Conservation (phyloP, 495 filamentous ascomycete species). For the Delitschia confertaspora region DNA sequence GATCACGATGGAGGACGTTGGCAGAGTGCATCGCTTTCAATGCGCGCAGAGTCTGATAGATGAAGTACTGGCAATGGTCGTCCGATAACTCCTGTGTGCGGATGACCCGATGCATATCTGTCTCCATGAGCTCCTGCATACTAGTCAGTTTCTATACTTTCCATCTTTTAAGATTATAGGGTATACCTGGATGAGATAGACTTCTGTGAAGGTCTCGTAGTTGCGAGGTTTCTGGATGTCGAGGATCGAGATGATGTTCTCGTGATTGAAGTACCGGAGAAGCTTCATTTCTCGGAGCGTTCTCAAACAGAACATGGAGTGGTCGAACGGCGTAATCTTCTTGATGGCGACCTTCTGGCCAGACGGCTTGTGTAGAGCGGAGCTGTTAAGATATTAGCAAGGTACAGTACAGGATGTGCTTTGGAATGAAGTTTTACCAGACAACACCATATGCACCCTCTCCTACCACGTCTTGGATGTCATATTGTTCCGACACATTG, state of each 20-base stretch:
- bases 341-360: conserved; percentile 99
- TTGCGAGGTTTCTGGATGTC: conserved; percentile 97
- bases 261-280: conserved; percentile 97
- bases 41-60: conserved; percentile 53
- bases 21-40: conserved; percentile 98
- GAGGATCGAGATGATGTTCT: conserved; percentile 99
- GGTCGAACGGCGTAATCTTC: conserved; percentile 98
- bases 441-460: conserved; percentile 99
- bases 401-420: not conserved
- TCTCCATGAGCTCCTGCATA: conserved; percentile 93
- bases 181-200: conserved; percentile 93
- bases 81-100: conserved; percentile 81
- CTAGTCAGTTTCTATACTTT: conserved; percentile 4
- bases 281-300: conserved; percentile 99
- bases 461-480: conserved; percentile 98
- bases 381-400: conserved; percentile 47
- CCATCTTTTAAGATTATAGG: not conserved
- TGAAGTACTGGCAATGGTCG: conserved; percentile 52
- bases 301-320: conserved; percentile 97
- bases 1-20: conserved; percentile 89
- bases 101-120: conserved; percentile 99
- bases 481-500: conserved; percentile 99
- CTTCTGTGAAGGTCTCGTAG: conserved; percentile 94
- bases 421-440: conserved; percentile 57
- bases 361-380: conserved; percentile 95